Evolutionary conservation across 2,329 filamentous ascomycete species (phyloP).

Genomic region (Trichophyton verrucosum): DNA sequence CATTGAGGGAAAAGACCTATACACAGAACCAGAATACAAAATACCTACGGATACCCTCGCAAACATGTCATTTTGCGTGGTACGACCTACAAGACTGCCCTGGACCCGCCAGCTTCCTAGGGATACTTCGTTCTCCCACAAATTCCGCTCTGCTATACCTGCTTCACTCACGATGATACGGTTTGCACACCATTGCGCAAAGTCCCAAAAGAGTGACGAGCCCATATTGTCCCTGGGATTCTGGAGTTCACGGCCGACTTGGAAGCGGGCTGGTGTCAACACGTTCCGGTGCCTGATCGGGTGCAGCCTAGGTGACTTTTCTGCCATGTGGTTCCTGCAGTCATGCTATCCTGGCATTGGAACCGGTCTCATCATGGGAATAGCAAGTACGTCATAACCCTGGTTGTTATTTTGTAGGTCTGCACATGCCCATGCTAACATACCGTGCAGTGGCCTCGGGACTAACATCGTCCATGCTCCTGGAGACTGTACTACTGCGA

Average conservation of each 20-base stretch:
- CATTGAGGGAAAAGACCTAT: neutral
- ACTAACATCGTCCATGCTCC: constrained; percentile 39
- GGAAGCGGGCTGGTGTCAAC: constrained; percentile 43
- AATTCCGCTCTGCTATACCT: neutral
- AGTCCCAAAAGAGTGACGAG: constrained; percentile 1
- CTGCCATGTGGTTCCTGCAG: constrained; percentile 45
- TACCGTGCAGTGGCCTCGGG: constrained; percentile 39
- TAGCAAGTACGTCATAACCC: constrained; percentile 34
- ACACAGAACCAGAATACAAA: neutral
- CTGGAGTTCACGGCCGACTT: constrained; percentile 29
- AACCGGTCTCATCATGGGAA: constrained; percentile 39
- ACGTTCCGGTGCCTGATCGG: constrained; percentile 45
- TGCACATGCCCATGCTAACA: neutral
- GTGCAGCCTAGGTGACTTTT: constrained; percentile 46
- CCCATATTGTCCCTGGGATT: constrained; percentile 16
- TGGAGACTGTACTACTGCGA: constrained; percentile 42
- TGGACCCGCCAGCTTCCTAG: neutral
- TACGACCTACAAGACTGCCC: neutral
- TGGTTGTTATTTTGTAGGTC: neutral
- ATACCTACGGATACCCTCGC: no score
- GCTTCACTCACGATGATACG: neutral
- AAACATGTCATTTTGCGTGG: neutral
- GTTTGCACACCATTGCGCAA: constrained; percentile 6
- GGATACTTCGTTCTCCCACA: neutral
- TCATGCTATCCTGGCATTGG: constrained; percentile 36